Percentiles rank a stretch among this genome's conserved stretches.
Evolutionary conservation across 1,139 yeast genomes (phyloP).

Genomic region (Kluyveromyces sp.): DNA sequence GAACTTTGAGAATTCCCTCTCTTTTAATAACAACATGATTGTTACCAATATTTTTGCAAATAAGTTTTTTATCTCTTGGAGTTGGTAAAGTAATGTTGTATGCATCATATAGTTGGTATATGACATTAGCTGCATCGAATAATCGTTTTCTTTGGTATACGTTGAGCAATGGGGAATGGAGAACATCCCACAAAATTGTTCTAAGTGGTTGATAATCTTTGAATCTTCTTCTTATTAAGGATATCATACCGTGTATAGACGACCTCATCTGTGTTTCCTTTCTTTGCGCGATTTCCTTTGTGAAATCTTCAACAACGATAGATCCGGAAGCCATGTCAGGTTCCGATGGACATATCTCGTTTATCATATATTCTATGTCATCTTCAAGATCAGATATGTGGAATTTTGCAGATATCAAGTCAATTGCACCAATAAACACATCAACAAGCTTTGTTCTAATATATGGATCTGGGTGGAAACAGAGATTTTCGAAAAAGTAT

Average conservation of each 20-base stretch:
- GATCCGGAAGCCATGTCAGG: conserved; percentile 22
- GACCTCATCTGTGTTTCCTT: conserved; percentile 40
- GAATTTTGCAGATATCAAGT: conserved; percentile 65
- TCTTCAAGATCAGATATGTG: conserved; percentile 51
- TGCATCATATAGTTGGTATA: conserved; percentile 58
- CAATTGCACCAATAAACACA: conserved; percentile 45
- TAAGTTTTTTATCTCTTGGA: conserved; percentile 63
- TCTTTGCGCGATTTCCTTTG: conserved; percentile 38
- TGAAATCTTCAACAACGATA: conserved; percentile 42
- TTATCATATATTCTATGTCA: conserved; percentile 21
- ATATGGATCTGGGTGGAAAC: conserved; percentile 48
- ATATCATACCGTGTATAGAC: conserved; percentile 42
- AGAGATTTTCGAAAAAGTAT: conserved; percentile 52
- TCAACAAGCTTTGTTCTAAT: conserved; percentile 46
- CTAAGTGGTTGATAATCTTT: conserved; percentile 57
- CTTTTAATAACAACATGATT: conserved; percentile 28
- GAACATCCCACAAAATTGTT: conserved; percentile 57
- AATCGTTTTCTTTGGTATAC: conserved; percentile 55
- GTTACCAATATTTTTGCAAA: conserved; percentile 39
- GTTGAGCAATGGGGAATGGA: conserved; percentile 54
- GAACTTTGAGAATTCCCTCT: conserved; percentile 32
- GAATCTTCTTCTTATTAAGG: conserved; percentile 57
- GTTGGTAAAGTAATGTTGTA: conserved; percentile 53
- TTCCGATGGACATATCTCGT: conserved; percentile 20
- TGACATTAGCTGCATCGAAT: conserved; percentile 56